Evolutionary conservation across 345 rosid species (phyloP).

Genomic region (Hevea brasiliensis): DNA sequence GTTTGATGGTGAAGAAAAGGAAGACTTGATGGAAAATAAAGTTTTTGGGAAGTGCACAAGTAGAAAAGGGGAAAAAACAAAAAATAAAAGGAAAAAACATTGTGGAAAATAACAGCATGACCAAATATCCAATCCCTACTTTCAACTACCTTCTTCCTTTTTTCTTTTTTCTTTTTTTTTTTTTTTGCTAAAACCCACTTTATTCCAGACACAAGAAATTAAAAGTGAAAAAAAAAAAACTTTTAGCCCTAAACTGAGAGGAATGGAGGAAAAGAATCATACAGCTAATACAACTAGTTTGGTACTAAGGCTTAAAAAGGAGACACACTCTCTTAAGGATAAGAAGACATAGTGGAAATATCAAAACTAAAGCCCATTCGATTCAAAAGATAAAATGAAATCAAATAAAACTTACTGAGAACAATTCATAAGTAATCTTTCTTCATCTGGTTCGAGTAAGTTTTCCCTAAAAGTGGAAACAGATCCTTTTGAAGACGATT

Average conservation of each 20-base stretch:
- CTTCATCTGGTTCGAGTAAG: constrained; percentile 79
- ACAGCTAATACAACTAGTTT: not conserved
- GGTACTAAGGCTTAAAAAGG: not conserved
- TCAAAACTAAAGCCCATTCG: not conserved
- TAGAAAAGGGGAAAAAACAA: not conserved
- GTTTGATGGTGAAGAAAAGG: not conserved
- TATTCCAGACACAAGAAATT: too few relatives aligned
- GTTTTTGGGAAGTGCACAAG: not conserved
- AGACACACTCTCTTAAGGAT: not conserved
- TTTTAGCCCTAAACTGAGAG: not conserved
- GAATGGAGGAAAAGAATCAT: not conserved
- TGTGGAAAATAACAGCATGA: not conserved
- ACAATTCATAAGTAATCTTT: constrained; percentile 59
- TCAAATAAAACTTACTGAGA: constrained; percentile 39
- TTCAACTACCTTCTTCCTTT: not conserved
- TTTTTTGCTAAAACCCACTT: too few relatives aligned
- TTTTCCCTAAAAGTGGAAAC: constrained; percentile 65
- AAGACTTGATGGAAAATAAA: not conserved
- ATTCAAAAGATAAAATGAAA: not conserved
- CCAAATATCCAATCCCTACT: not conserved
- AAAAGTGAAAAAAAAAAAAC: too few relatives aligned
- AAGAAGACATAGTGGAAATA: not conserved
- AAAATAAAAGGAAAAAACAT: not conserved
- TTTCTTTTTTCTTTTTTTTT: too few relatives aligned
- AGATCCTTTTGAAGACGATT: constrained; percentile 39